Evolutionary conservation across 805 yeast species (phyloP).

Genomic region (Zygoascus bituminiphila): DNA sequence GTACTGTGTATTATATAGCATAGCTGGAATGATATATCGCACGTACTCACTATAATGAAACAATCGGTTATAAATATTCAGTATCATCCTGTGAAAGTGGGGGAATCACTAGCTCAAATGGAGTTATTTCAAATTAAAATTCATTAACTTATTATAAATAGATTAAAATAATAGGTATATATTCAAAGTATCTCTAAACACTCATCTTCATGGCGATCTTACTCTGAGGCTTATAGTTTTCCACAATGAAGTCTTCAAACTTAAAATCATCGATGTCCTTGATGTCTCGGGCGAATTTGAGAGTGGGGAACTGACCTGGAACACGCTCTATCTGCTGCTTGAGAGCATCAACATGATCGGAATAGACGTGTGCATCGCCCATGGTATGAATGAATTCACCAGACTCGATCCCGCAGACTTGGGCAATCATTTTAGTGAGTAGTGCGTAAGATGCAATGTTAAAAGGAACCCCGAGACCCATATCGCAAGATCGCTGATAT

Average conservation of each 20-base stretch:
- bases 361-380: constrained; percentile 96
- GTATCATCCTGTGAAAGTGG: no score
- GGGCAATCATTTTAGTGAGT: constrained; percentile 90
- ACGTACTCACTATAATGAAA: no score
- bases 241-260: constrained; percentile 79
- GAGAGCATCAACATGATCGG: constrained; percentile 87
- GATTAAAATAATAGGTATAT: not conserved
- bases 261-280: constrained; percentile 75
- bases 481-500: constrained; percentile 97
- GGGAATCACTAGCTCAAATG: no score
- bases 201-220: constrained; percentile 96
- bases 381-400: constrained; percentile 92
- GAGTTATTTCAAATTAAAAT: no score
- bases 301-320: constrained; percentile 76
- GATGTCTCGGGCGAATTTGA: constrained; percentile 60
- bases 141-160: not conserved
- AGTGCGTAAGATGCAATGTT: constrained; percentile 95
- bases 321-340: constrained; percentile 66
- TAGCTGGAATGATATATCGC: no score
- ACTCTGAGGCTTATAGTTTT: constrained; percentile 70
- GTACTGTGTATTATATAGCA: no score
- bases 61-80: no score
- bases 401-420: constrained; percentile 88
- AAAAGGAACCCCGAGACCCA: constrained; percentile 99
- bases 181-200: constrained; percentile 41